A percentile compares a stretch with the other conserved stretches of the same genome.
phyloP scores from a whole-genome alignment of 148 eudicot species.

The Salicornia ramosissima region DNA sequence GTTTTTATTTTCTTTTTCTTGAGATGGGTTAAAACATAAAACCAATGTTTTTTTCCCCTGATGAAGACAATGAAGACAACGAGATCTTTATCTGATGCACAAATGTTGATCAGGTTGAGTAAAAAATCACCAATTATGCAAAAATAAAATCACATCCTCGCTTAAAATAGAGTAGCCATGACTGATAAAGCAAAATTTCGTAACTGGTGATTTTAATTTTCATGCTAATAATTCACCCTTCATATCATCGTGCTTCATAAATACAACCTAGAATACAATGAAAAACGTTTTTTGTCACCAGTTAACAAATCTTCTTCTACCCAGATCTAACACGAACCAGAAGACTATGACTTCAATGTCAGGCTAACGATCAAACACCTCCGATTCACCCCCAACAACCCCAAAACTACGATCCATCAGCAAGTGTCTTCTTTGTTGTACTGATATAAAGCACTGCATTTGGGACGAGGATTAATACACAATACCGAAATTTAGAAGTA shows the following conservation, averaged over 20 bases:
- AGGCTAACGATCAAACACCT: not conserved
- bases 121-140: too few relatives aligned
- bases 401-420: slow-evolving; percentile 63
- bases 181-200: not conserved
- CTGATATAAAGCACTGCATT: slow-evolving; percentile 91
- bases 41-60: too few relatives aligned
- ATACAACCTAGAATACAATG: slow-evolving; percentile 8
- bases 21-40: too few relatives aligned
- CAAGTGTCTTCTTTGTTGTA: slow-evolving; percentile 76
- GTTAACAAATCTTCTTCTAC: slow-evolving; percentile 2
- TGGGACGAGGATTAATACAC: not conserved
- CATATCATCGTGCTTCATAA: slow-evolving; percentile 1
- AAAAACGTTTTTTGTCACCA: not conserved
- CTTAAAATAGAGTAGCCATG: too few relatives aligned
- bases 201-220: not conserved
- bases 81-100: too few relatives aligned
- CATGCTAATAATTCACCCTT: slow-evolving; percentile 11
- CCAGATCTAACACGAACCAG: not conserved
- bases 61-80: too few relatives aligned
- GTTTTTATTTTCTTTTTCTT: too few relatives aligned
- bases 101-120: too few relatives aligned
- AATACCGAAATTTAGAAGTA: not conserved
- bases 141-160: too few relatives aligned
- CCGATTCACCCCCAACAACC: not conserved
- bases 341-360: not conserved